Evolutionary conservation across 2,329 filamentous ascomycete genomes (phyloP), one percentile per base, ranked within the genome.

Genomic region (Pseudogymnoascus sp.): DNA sequence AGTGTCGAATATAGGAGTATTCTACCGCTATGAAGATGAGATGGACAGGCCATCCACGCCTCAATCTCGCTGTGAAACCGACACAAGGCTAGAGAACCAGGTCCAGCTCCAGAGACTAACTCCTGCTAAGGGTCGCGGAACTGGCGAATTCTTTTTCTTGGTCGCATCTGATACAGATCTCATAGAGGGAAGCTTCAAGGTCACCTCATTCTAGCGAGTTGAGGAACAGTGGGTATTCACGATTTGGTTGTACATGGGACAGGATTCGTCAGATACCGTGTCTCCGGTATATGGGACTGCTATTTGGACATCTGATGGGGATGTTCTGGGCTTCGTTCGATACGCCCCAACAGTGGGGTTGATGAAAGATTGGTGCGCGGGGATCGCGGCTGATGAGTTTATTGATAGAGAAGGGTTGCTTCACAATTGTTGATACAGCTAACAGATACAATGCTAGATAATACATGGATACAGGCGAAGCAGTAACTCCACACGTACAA

Each of bases 281-380:
- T 38, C 60, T n/a, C 21, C 42, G 28, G 7, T 59, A 44, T 34
- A 44, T 34, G 60, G 60, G n/a, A 59, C 11, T 59, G 25, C 60
- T 12, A 62, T 62, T 34, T 62, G 23, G 38, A 37, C 25, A 23
- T 12, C 42, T 12, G 21, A 59, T 59, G 60, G 42, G 5, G 18
- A 21, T 62, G 60, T 62, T 11, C 14, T 62, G 14, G 60, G 60
- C 16, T 62, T 62, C 18, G 46, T 56, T 34, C 21, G 23, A 25
- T 59, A 62, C 14, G 42, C 42, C 6, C 42, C n/a, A n/a, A 59
- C 2, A n/a, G 21, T 6, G n/a, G 61, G 42, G 25, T 7, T 10
- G 36, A 62, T 62, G 61, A 59, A 59, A 21, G 61, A 62, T 23
- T 59, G 42, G 42, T 62, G 61, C 23, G 36, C 18, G 14, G 16